A percentile compares a stretch with the other conserved stretches of the same genome.
Conservation (phyloP, 139 green algal genomes). For the Asterochloris erici region DNA sequence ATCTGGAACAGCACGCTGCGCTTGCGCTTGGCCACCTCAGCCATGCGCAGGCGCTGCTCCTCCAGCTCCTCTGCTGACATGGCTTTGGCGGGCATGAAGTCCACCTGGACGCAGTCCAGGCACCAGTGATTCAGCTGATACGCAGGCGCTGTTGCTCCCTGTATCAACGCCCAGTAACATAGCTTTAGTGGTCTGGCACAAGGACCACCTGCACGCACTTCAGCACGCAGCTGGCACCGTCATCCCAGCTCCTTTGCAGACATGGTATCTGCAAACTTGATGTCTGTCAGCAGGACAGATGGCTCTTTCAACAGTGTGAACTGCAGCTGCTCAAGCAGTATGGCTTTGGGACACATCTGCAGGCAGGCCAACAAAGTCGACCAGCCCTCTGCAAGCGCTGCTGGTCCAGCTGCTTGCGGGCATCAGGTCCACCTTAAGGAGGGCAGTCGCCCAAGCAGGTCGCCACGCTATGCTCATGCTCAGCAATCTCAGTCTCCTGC, state of each 20-base stretch:
- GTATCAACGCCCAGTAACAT: too few relatives aligned
- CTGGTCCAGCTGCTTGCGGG: too few relatives aligned
- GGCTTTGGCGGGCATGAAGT: slow-evolving; percentile 58
- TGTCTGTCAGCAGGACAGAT: slow-evolving; percentile 64
- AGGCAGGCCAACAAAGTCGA: too few relatives aligned
- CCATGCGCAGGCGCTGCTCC: slow-evolving; percentile 26
- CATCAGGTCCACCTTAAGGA: too few relatives aligned
- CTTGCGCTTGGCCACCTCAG: slow-evolving; percentile 24
- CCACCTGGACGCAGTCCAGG: slow-evolving; percentile 49
- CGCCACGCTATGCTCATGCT: too few relatives aligned
- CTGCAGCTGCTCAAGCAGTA: too few relatives aligned
- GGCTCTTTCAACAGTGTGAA: too few relatives aligned
- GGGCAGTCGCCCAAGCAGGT: too few relatives aligned
- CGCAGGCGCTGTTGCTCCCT: not conserved
- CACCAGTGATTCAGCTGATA: not conserved
- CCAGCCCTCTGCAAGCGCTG: too few relatives aligned
- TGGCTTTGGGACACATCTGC: too few relatives aligned
- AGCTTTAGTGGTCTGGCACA: slow-evolving; percentile 34
- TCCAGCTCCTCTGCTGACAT: slow-evolving; percentile 47
- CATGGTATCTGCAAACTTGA: slow-evolving; percentile 47
- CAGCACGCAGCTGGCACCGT: not conserved
- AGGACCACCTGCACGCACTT: slow-evolving; percentile 47
- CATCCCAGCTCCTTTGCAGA: slow-evolving; percentile 40
- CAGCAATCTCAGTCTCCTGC: too few relatives aligned
- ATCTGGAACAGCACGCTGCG: not conserved